Base-by-base conservation (phyloP, 2,329 filamentous ascomycete genomes). In the Epichloe coenophiala region DNA sequence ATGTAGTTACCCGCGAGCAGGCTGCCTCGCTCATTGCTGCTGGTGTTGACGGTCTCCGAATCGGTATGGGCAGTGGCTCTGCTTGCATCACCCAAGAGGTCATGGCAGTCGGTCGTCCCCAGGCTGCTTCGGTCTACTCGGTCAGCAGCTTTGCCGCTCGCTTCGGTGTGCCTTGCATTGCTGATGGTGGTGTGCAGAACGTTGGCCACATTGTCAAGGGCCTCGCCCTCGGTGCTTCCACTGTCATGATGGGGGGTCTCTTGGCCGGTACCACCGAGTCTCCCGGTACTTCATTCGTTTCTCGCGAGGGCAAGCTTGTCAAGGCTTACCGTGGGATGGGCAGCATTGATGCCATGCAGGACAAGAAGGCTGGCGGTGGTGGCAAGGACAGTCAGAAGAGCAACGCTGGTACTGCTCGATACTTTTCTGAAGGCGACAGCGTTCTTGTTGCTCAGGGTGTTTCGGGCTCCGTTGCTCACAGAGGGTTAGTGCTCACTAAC, bases 261-360 rank as follows among this genome's bases (percentile, higher is more conserved):
- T 80, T 98, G 57, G 93, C 93, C 47, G 93, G 94, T 66, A 97
- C 93, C 56, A 96, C 91, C 40, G 93, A 98, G 73, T 97, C 91
- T 38, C 93, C 93, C 37, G 94, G 93, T 57, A 90, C 91, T 58
- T 97, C 94, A 59, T 97, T 95, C 64, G 88, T 98, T 60, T 95
- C 88, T 63, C 85, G 87, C 54, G 91, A 97, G 71, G 93, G 93
- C 57, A 94, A 97, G 78, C 83, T 98, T 50, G 91, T 98, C 70
- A 98, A 98, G 79, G 90, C 93, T 40, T 98, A 98, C 78, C 87
- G 93, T 70, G 93, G 93, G 54, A 98, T 98, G 93, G 93, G 93
- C 59, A 90, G 84, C 70, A 98, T 98, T 65, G 93, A 96, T 63
- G 93, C 93, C 59, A 98, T 98, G 93, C 90, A 97, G 73, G 91